These are phyloP conservation scores for Apiosordaria backusii DNA, from an alignment of 495 filamentous ascomycete species.

Conservation along the genomic window DNA sequence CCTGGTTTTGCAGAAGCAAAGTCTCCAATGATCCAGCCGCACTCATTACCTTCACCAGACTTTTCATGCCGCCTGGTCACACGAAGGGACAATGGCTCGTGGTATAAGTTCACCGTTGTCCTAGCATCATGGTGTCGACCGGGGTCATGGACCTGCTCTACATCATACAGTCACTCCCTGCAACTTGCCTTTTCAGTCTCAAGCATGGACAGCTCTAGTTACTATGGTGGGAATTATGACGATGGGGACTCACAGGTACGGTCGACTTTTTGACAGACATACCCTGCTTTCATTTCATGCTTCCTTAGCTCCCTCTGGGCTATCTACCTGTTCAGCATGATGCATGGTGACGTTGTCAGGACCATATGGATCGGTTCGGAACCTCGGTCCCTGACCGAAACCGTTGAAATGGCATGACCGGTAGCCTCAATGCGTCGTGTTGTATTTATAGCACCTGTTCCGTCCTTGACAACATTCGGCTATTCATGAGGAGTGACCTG, in stretches of 20 bases:
- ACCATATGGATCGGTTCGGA: background rate
- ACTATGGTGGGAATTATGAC: background rate
- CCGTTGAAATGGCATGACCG: background rate
- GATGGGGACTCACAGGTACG: constrained; percentile 1
- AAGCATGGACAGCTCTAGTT: background rate
- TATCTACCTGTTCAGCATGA: background rate
- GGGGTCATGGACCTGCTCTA: background rate
- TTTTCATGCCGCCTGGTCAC: background rate
- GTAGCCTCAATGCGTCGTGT: background rate
- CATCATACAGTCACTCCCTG: background rate
- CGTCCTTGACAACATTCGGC: background rate
- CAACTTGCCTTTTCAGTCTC: background rate
- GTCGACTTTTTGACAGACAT: background rate
- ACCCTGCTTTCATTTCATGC: background rate
- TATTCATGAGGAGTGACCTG: background rate
- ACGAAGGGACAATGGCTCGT: background rate
- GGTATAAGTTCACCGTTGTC: background rate
- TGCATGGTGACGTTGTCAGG: background rate
- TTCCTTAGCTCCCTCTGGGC: background rate
- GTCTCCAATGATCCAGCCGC: background rate
- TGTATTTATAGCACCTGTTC: background rate
- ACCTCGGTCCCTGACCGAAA: background rate
- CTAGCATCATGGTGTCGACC: background rate
- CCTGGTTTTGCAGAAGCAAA: background rate
- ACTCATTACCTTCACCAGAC: background rate